Conservation (phyloP, 108 stramenopile genomes). For the Skeletonema costatum region DNA sequence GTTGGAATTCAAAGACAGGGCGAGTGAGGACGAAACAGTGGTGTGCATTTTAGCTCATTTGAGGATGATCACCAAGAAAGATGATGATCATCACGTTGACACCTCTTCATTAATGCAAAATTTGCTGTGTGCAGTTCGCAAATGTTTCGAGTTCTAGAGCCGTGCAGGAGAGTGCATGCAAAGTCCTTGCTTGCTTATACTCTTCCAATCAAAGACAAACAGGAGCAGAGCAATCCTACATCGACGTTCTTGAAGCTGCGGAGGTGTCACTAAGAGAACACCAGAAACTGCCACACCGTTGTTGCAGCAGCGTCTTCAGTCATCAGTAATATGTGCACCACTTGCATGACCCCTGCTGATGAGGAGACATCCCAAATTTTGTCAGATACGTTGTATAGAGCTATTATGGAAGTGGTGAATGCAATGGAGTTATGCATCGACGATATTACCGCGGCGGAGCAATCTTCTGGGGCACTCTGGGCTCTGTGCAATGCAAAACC, state of each 20-base stretch:
- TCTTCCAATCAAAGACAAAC: background rate
- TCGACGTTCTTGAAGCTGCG: slow-evolving; percentile 9
- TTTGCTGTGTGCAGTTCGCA: slow-evolving; percentile 15
- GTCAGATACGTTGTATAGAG: slow-evolving; percentile 5
- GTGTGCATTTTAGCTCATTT: slow-evolving; percentile 13
- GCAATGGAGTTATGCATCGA: background rate
- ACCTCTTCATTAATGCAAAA: background rate
- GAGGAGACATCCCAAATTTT: background rate
- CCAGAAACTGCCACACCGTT: background rate
- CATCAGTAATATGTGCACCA: slow-evolving; percentile 16
- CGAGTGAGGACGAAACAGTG: slow-evolving; percentile 16
- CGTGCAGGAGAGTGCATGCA: slow-evolving; percentile 28
- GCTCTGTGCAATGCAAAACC: slow-evolving; percentile 19
- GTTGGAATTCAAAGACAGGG: background rate
- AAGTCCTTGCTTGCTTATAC: slow-evolving; percentile 25
- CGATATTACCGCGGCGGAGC: slow-evolving; percentile 12
- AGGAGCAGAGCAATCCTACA: background rate
- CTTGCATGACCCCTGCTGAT: background rate
- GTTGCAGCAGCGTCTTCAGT: slow-evolving; percentile 18
- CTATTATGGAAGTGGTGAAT: slow-evolving; percentile 5
- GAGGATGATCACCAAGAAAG: background rate
- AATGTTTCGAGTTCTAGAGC: slow-evolving; percentile 11
- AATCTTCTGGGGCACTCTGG: slow-evolving; percentile 27
- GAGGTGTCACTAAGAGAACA: slow-evolving; percentile 2
- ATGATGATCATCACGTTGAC: background rate